Evolutionary conservation across 179 eudicot genomes (phyloP), one percentile per base, ranked within the genome.

Genomic region (Beta corolliflora): DNA sequence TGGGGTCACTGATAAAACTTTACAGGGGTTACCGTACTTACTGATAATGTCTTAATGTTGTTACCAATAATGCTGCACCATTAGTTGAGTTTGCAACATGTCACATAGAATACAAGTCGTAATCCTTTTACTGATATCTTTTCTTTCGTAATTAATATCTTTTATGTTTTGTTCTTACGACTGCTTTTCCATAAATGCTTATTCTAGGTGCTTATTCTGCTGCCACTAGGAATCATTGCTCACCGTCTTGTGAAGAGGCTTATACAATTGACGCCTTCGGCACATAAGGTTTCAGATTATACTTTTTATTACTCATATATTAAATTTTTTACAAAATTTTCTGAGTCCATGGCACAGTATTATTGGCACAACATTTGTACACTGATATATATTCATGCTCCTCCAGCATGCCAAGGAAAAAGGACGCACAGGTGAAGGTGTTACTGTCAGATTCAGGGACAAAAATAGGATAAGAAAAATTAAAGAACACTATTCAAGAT

Each of bases 221-320:
- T 94, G 82, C 99, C 99, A 19, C 78, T 93, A 23, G 93, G 93
- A 77, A 93, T 94, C 83, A 87, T 94, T 85, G 98, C 98, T 71
- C 86, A 81, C 48, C 91, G 98, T 45, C 79, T 91, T 60, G 89
- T 96, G 68, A 92, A 85, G 91, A 89, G 91, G 90, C 87, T 96
- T 81, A 88, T 94, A 73, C 89, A 96, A 56, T 82, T 94, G 87
- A 91, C 92, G 46, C 99, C 99, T 58, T 55, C 90, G 50, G 76
- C 81, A 68, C 73, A 91, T 81, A 92, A 92, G 99, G 99, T 96
- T 81, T 48, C 55, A 64, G 65, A 61, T 36, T 81, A 66, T 50
- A 18, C 67, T 75, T 67, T 55, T 41, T 65, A 21, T 56, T 79
- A 50, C 64, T 36, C 41, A 36, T 79, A 36, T 52, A 18, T 71